Evolutionary conservation across 192 early-diverging fungal species (phyloP).

Genomic region (Umbelopsis isabellina): DNA sequence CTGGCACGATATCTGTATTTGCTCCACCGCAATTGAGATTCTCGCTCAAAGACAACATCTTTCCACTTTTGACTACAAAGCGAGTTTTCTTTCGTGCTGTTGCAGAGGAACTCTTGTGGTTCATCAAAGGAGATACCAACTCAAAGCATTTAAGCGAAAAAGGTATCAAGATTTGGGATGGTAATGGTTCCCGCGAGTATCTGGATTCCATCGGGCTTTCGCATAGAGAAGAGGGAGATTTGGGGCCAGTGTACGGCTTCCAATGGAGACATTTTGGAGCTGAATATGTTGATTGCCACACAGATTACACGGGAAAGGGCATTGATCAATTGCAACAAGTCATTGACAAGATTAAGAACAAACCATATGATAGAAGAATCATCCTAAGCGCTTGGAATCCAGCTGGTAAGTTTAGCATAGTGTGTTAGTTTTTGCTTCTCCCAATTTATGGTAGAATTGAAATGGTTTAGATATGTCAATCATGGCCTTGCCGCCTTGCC

Average conservation of each 20-base stretch:
- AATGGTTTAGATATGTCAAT: constrained; percentile 63
- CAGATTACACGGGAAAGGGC: constrained; percentile 90
- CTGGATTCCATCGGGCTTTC: constrained; percentile 83
- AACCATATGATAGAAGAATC: constrained; percentile 89
- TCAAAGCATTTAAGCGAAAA: constrained; percentile 73
- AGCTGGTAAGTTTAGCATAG: constrained; percentile 56
- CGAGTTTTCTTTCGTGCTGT: constrained; percentile 90
- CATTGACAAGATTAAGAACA: constrained; percentile 81
- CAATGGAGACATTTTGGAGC: constrained; percentile 99
- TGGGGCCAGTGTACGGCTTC: constrained; percentile 97
- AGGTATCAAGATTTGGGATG: constrained; percentile 83
- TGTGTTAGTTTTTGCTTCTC: background rate
- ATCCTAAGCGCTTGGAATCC: constrained; percentile 98
- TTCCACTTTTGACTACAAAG: constrained; percentile 96
- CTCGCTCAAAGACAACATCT: constrained; percentile 67
- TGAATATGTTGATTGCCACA: constrained; percentile 77
- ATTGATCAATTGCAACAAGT: constrained; percentile 91
- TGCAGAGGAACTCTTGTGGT: constrained; percentile 95
- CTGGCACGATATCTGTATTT: constrained; percentile 79
- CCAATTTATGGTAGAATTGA: background rate
- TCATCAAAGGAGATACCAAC: constrained; percentile 90
- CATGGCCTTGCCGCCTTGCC: constrained; percentile 98
- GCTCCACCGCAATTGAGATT: constrained; percentile 90
- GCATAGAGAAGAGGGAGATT: constrained; percentile 80
- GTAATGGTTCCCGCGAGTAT: constrained; percentile 89